Base-by-base conservation (phyloP, 768 basidiomycete genomes). In the Lactarius indigo region DNA sequence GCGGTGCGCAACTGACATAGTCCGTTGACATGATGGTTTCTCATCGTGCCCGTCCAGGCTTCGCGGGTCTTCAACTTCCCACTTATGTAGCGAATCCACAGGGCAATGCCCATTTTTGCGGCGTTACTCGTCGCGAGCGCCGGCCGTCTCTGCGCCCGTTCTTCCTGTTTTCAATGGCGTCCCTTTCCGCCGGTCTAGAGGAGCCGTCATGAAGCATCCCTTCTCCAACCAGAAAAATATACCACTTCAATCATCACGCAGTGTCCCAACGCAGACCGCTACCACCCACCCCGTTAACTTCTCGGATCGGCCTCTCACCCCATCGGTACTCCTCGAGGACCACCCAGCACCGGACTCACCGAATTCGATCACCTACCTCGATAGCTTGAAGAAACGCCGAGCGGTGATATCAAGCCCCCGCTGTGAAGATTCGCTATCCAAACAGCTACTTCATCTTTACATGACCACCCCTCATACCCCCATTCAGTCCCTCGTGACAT, bases 401-500 rank as follows among this genome's bases (percentile, higher is more conserved):
- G 41, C 52, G 20, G 54, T 28, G 15, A 44, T 13, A 6, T 18
- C 50, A 20, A 55, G 58, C 35, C 17, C 44, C 28, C 41, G n/a
- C 41, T 7, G 50, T 44, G 42, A 55, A 9, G 15, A 54, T 52
- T 9, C 30, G 17, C 28, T 68, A 18, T 35, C 23, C 44, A 41
- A 31, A 52, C 59, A 28, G 10, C 64, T 68, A 39, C 31, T 30
- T 44, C 64, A 55, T 50, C 31, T 57, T 35, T 68, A 61, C 44
- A 60, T 33, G 26, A 75, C 73, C 28, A 69, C 71, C n/a, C 74
- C 71, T 63, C 57, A 59, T 9, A 9, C 73, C 72, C 33, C 78
- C 75, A 17, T 75, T 77, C 20, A 71, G 73, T 54, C 74, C 82
- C 47, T 86, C n/a, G 60, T 85, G n/a, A 79, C 82, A 61, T 86